Conservation (phyloP, 495 filamentous ascomycete species). For the Hypoxylon trugodes region DNA sequence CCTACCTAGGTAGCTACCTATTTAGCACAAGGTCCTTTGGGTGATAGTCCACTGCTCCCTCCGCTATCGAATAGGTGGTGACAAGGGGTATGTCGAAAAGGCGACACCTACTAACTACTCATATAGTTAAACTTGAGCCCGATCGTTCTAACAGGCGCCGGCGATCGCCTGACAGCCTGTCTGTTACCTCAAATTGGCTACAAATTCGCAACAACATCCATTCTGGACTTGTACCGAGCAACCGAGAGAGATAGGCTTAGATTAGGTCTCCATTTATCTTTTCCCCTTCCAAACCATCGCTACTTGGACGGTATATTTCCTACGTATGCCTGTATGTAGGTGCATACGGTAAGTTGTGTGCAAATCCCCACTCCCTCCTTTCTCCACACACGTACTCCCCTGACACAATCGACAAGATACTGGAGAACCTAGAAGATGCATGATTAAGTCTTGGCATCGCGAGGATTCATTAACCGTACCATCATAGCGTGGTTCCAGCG, state of each 20-base stretch:
- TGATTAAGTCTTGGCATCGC: slow-evolving; percentile 20
- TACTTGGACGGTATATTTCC: background rate
- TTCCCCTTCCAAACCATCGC: background rate
- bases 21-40: slow-evolving; percentile 16
- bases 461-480: slow-evolving; percentile 7
- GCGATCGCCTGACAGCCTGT: slow-evolving; percentile 7
- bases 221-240: slow-evolving; percentile 6
- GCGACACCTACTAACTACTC: slow-evolving; percentile 30
- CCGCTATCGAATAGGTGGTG: background rate
- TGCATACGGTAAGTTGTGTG: no score
- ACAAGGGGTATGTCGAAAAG: background rate
- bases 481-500: slow-evolving; percentile 8
- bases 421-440: slow-evolving; percentile 29
- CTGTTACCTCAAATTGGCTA: slow-evolving; percentile 13
- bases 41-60: background rate
- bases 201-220: background rate
- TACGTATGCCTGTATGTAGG: no score
- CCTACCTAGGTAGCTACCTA: background rate
- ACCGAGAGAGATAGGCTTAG: slow-evolving; percentile 15
- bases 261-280: slow-evolving; percentile 18
- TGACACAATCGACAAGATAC: background rate
- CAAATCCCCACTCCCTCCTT: slow-evolving; percentile 7
- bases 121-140: slow-evolving; percentile 37
- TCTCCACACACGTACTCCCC: slow-evolving; percentile 11
- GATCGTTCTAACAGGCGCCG: slow-evolving; percentile 15